Conservation (phyloP, 2,329 filamentous ascomycete genomes). For the Fusarium floridanum region DNA sequence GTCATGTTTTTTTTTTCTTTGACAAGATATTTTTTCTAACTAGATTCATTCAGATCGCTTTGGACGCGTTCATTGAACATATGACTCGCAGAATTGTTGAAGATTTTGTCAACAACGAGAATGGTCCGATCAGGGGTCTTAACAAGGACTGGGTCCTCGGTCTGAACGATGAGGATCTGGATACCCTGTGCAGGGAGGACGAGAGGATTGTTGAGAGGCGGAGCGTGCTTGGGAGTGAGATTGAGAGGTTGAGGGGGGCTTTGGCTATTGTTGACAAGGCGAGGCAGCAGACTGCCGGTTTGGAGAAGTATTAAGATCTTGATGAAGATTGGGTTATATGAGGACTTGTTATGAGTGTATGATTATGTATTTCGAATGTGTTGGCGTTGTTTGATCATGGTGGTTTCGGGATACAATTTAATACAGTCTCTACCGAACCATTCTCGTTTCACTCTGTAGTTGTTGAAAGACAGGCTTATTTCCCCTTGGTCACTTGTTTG, state of each 20-base stretch:
- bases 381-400: neutral
- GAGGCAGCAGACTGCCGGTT: slow-evolving; percentile 11
- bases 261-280: slow-evolving; percentile 37
- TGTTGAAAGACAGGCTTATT: neutral
- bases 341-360: neutral
- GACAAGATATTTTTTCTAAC: neutral
- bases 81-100: too few species aligned
- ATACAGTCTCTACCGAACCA: neutral
- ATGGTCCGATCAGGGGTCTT: slow-evolving; percentile 35
- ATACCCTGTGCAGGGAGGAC: slow-evolving; percentile 31
- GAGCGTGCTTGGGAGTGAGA: slow-evolving; percentile 31
- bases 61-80: too few species aligned
- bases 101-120: neutral
- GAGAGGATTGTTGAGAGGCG: slow-evolving; percentile 26
- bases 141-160: slow-evolving; percentile 23
- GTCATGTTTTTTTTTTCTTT: too few species aligned
- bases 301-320: neutral
- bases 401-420: neutral
- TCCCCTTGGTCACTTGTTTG: neutral
- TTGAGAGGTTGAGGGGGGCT: slow-evolving; percentile 31
- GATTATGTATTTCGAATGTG: too few species aligned
- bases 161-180: slow-evolving; percentile 27
- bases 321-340: neutral
- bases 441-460: neutral
- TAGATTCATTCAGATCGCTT: neutral